These are phyloP conservation scores for Tolypocladium tundrense DNA, from an alignment of 2,329 filamentous ascomycete species.

Conservation along the genomic window DNA sequence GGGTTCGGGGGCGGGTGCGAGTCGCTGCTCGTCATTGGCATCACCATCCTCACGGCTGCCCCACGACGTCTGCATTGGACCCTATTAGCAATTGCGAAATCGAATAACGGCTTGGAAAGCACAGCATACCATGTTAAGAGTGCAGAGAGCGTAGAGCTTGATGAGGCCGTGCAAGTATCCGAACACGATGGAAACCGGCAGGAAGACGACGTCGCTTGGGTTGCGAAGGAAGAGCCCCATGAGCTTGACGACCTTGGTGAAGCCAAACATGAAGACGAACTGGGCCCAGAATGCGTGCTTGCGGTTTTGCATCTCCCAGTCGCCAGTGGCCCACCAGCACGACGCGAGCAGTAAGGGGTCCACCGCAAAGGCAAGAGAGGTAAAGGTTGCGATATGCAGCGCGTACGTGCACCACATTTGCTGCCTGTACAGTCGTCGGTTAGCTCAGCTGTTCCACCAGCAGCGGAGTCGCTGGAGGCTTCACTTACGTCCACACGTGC, in stretches of 20 bases:
- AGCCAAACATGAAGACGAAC: conserved; percentile 63
- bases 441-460: neutral
- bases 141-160: conserved; percentile 80
- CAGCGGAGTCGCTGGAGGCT: neutral
- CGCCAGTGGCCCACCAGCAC: conserved; percentile 57
- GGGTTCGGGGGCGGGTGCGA: conserved; percentile 38
- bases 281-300: conserved; percentile 49
- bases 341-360: conserved; percentile 65
- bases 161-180: conserved; percentile 89
- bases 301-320: conserved; percentile 45
- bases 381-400: conserved; percentile 84
- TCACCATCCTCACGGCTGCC: conserved; percentile 89
- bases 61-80: conserved; percentile 68
- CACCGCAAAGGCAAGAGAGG: conserved; percentile 71
- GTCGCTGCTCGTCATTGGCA: conserved; percentile 64
- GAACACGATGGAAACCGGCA: conserved; percentile 81
- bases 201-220: conserved; percentile 67
- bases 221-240: conserved; percentile 77
- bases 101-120: neutral
- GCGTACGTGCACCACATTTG: conserved; percentile 93
- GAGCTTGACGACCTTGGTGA: conserved; percentile 87
- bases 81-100: conserved; percentile 1
- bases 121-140: conserved; percentile 66
- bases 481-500: conserved; percentile 66
- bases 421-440: conserved; percentile 43